Evolutionary conservation across 805 yeast species (phyloP).

Genomic region (Henningerozyma blattae): DNA sequence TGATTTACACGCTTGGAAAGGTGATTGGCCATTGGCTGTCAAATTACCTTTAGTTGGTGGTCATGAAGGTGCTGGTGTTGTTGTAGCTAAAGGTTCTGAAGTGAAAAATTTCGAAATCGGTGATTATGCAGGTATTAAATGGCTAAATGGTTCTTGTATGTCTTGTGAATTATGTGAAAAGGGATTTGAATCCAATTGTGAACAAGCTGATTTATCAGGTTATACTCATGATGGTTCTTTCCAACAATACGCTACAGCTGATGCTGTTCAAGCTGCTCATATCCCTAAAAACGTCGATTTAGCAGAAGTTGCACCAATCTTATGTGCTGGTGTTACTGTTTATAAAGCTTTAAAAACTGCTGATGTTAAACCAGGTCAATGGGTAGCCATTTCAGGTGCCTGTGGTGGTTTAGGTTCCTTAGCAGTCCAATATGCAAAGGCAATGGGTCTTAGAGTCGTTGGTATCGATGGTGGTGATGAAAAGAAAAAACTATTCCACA

Average conservation of each 20-base stretch:
- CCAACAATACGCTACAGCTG: conserved; percentile 83
- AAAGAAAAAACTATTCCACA: conserved; percentile 33
- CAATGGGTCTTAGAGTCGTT: conserved; percentile 44
- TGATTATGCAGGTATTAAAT: conserved; percentile 51
- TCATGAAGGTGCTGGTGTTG: conserved; percentile 59
- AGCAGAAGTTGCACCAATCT: conserved; percentile 53
- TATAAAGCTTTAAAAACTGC: conserved; percentile 50
- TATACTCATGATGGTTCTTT: conserved; percentile 60
- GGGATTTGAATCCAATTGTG: conserved; percentile 42
- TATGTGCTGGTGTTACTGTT: conserved; percentile 54
- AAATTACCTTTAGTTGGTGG: conserved; percentile 55
- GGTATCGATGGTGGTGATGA: conserved; percentile 48
- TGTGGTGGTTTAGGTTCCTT: conserved; percentile 52
- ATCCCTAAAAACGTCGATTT: conserved; percentile 63
- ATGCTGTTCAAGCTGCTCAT: conserved; percentile 75
- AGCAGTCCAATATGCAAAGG: conserved; percentile 47
- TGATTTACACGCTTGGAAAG: conserved; percentile 57
- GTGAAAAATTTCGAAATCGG: conserved; percentile 47
- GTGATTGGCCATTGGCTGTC: conserved; percentile 50
- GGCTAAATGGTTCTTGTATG: conserved; percentile 54
- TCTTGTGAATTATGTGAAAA: conserved; percentile 45
- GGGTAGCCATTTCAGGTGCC: conserved; percentile 51
- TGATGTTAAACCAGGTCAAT: conserved; percentile 36
- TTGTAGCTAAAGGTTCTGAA: conserved; percentile 45
- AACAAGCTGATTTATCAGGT: conserved; percentile 39